Evolutionary conservation across 2,329 filamentous ascomycete genomes (phyloP).

Genomic region (Penicillium concentricum): DNA sequence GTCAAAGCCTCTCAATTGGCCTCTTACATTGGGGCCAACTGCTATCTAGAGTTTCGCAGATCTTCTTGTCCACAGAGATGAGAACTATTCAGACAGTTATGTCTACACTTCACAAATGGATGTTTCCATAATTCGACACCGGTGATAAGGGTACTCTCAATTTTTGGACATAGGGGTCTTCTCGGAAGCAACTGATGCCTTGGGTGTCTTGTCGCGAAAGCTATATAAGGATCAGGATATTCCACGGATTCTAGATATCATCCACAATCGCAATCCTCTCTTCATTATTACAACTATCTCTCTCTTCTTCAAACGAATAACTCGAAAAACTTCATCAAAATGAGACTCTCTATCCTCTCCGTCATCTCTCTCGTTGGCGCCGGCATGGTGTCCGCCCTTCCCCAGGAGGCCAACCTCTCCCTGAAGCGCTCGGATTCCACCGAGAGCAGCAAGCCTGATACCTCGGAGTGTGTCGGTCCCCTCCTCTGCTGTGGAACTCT

Average conservation of each 20-base stretch:
- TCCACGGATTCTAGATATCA: not conserved
- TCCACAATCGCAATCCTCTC: not conserved
- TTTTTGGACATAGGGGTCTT: not conserved
- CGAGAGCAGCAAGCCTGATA: conserved; percentile 7
- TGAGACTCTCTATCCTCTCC: conserved; percentile 32
- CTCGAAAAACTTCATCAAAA: conserved; percentile 14
- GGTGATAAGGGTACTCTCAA: conserved; percentile 7
- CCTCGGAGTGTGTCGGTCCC: conserved; percentile 20
- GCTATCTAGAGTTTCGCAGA: conserved; percentile 19
- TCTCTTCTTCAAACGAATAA: not conserved
- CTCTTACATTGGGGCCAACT: not conserved
- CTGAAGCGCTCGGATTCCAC: conserved; percentile 12
- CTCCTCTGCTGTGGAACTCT: conserved; percentile 31
- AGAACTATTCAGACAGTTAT: not conserved
- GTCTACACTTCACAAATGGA: conserved; percentile 8
- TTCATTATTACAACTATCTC: not conserved
- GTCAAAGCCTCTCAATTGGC: not conserved
- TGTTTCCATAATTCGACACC: not conserved
- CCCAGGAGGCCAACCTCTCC: conserved; percentile 10
- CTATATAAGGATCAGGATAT: conserved; percentile 10
- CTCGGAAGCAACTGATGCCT: not conserved
- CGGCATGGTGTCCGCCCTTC: conserved; percentile 30
- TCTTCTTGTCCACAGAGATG: conserved; percentile 2
- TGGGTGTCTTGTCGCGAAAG: not conserved
- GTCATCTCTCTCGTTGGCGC: conserved; percentile 29